Percentiles rank a stretch among this genome's conserved stretches.
Evolutionary conservation across 176 grass and related monocot genomes (phyloP).

Genomic region (Carex littledalei): DNA sequence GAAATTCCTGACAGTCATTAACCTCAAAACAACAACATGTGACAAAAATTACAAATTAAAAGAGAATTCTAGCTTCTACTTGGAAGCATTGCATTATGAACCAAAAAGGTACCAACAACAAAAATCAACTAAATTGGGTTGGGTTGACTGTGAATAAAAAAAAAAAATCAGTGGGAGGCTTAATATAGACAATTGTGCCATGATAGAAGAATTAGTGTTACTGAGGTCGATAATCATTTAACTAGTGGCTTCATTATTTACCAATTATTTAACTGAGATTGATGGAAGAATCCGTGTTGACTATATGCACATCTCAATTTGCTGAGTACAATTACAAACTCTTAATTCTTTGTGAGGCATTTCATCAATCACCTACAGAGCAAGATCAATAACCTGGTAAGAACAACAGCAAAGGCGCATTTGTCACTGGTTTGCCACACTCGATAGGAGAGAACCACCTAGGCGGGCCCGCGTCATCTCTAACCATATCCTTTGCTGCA

Average conservation of each 20-base stretch:
- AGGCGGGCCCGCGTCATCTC: conserved; percentile 63
- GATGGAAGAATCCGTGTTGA: background rate
- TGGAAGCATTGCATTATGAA: background rate
- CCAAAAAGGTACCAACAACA: background rate
- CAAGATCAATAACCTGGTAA: conserved; percentile 51
- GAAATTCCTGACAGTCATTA: background rate
- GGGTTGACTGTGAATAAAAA: too few relatives aligned
- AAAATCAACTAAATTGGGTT: background rate
- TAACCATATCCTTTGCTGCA: conserved; percentile 43
- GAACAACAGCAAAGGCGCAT: conserved; percentile 72
- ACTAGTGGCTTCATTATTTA: background rate
- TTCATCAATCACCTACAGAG: background rate
- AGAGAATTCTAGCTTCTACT: background rate
- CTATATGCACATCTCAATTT: background rate
- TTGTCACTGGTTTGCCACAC: conserved; percentile 39
- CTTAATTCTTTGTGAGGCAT: background rate
- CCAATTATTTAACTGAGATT: background rate
- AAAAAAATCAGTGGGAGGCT: background rate
- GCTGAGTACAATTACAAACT: background rate
- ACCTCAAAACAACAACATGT: background rate
- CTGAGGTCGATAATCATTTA: background rate
- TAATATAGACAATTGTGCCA: background rate
- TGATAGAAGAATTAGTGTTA: background rate
- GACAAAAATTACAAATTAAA: background rate
- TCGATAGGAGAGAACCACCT: conserved; percentile 90